Evolutionary conservation across 2,329 filamentous ascomycete species (phyloP).

Genomic region (Claviceps quebecensis): DNA sequence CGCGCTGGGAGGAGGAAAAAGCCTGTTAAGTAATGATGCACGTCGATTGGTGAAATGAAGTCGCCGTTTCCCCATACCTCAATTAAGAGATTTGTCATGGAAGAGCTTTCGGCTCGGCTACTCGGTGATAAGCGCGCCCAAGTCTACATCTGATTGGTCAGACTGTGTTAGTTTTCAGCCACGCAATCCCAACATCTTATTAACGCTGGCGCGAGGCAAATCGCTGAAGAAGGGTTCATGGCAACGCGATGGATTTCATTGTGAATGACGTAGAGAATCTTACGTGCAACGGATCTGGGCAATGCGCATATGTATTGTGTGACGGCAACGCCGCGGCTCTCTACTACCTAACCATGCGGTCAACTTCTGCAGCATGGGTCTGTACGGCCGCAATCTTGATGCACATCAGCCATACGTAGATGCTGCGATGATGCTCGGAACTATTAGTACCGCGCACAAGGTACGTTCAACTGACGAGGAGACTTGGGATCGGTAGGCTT

Average conservation of each 20-base stretch:
- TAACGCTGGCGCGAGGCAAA: not conserved
- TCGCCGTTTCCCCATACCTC: slow-evolving; percentile 5
- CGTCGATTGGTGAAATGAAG: slow-evolving; percentile 2
- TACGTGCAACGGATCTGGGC: not conserved
- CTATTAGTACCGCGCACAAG: too few species aligned
- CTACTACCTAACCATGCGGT: not conserved
- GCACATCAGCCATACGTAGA: too few species aligned
- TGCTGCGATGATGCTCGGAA: too few species aligned
- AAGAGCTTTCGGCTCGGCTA: slow-evolving; percentile 18
- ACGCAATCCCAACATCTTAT: not conserved
- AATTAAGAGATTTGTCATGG: slow-evolving; percentile 22
- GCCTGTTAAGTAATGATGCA: not conserved
- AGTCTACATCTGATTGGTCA: slow-evolving; percentile 17
- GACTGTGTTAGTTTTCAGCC: slow-evolving; percentile 1
- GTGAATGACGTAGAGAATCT: not conserved
- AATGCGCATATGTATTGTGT: not conserved
- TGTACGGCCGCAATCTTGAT: too few species aligned
- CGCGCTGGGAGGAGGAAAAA: not conserved
- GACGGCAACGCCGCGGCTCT: not conserved
- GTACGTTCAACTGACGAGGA: too few species aligned
- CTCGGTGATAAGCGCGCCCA: slow-evolving; percentile 22
- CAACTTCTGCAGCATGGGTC: too few species aligned
- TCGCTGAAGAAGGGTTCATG: not conserved
- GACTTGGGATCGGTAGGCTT: too few species aligned
- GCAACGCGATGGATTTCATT: not conserved